Conservation (phyloP, 1,139 yeast species). For the Blastobotrys arbuscula region DNA sequence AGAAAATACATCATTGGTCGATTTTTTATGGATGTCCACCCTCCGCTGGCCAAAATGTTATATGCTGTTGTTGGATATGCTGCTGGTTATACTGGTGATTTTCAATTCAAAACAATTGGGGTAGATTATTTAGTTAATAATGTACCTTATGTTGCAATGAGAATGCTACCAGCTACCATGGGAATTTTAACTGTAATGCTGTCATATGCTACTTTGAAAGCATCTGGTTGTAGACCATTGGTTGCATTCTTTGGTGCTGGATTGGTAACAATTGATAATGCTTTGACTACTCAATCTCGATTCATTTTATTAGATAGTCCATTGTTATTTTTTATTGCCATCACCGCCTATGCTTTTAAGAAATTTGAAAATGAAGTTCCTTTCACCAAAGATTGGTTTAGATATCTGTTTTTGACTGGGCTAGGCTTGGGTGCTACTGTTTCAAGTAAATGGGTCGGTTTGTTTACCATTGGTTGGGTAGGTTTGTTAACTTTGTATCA, state of each 20-base stretch:
- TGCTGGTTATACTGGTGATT: constrained; percentile 82
- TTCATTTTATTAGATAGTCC: constrained; percentile 90
- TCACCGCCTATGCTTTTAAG: constrained; percentile 72
- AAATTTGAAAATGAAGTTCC: constrained; percentile 76
- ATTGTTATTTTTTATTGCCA: constrained; percentile 82
- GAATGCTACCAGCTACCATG: constrained; percentile 74
- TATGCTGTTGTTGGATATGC: constrained; percentile 89
- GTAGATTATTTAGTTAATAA: constrained; percentile 66
- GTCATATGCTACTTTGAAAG: constrained; percentile 72
- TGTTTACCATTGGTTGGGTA: constrained; percentile 90
- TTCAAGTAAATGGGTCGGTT: constrained; percentile 94
- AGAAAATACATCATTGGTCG: constrained; percentile 56
- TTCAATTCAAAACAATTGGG: constrained; percentile 88
- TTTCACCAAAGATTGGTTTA: constrained; percentile 65
- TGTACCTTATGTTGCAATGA: constrained; percentile 85
- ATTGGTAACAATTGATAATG: constrained; percentile 73
- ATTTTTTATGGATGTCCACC: constrained; percentile 92
- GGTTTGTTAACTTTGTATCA: constrained; percentile 71
- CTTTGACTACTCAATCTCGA: constrained; percentile 83
- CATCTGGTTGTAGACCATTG: constrained; percentile 79
- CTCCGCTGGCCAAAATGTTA: constrained; percentile 92
- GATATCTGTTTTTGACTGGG: constrained; percentile 67
- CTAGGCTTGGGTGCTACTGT: constrained; percentile 81
- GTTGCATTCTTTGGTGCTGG: constrained; percentile 64
- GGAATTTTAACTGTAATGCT: constrained; percentile 79